A percentile compares a stretch with the other conserved stretches of the same genome.
These are phyloP conservation scores for Colletotrichum paranaense DNA, from an alignment of 2,329 filamentous ascomycete genomes.

Conservation along the genomic window DNA sequence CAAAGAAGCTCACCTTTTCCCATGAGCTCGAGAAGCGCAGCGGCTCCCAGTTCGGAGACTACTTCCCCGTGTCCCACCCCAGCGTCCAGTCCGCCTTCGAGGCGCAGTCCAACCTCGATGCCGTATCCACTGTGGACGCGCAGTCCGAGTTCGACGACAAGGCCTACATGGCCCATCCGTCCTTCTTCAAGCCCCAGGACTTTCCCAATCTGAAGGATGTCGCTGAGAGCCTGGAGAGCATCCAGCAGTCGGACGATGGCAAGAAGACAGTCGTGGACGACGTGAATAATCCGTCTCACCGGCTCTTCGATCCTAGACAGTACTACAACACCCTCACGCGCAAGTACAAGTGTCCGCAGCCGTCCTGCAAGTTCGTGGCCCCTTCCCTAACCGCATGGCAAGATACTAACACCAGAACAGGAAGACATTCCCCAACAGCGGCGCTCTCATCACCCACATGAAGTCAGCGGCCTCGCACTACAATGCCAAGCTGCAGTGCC, in stretches of 20 bases:
- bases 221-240: slow-evolving; percentile 37
- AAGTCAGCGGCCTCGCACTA: slow-evolving; percentile 52
- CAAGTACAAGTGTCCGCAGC: slow-evolving; percentile 65
- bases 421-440: slow-evolving; percentile 50
- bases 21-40: slow-evolving; percentile 41
- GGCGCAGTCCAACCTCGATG: background rate
- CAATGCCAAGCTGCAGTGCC: slow-evolving; percentile 52
- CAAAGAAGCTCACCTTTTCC: slow-evolving; percentile 51
- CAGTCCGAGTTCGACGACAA: slow-evolving; percentile 21
- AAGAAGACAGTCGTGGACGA: slow-evolving; percentile 39
- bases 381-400: too few species aligned
- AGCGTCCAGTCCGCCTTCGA: slow-evolving; percentile 18
- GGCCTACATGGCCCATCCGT: slow-evolving; percentile 21
- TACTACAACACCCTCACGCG: slow-evolving; percentile 57
- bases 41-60: slow-evolving; percentile 36
- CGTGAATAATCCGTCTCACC: slow-evolving; percentile 57
- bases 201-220: slow-evolving; percentile 32
- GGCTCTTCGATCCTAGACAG: slow-evolving; percentile 57
- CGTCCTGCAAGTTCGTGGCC: slow-evolving; percentile 59
- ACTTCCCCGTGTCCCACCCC: slow-evolving; percentile 28
- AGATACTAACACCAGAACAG: slow-evolving; percentile 43
- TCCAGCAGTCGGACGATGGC: slow-evolving; percentile 39
- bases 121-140: background rate
- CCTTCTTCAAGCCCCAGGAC: slow-evolving; percentile 29
- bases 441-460: slow-evolving; percentile 55